Evolutionary conservation across 2,329 filamentous ascomycete species (phyloP), one percentile per base, ranked within the genome.

Genomic region (Lachnellula subtilissima): DNA sequence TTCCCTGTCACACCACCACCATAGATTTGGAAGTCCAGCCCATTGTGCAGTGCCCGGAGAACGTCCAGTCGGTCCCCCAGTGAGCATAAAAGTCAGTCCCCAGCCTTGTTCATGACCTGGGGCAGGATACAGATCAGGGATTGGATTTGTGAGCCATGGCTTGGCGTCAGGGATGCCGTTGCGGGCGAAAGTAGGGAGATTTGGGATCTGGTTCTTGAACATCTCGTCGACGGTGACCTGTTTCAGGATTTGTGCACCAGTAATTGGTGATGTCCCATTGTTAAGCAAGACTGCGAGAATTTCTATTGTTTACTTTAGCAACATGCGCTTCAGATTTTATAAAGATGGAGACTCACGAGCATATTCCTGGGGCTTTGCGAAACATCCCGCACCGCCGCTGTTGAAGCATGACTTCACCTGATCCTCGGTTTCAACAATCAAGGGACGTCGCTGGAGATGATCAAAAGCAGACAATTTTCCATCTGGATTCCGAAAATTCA

Each of bases 271-370:
- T 0, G 73, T 80, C 48, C 87, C 86, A 57, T 85, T 73, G 65
- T 89, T 89, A 25, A 89, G 71, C 2, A 90, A 71, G 0, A 78
- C 75, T 0, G 82, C 76, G 2, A 89, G 75, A 19, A 88, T 76
- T 57, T 81, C 37, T 40, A 9, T 17, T 12, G 3, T 11, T 4
- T 32, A 3, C 14, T 40, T 40, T 9, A 17, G 37, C 17, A n/a
- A 17, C 15, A 17, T 17, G 15, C 7, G 15, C 14, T 15, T 40
- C 4, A 8, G 15, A 15, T n/a, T 4, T 5, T 40, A 3, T 40
- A 17, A 39, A 17, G 0, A 40, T 5, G 17, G 17, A 3, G 17
- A 9, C 37, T 40, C 8, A 40, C 37, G 80, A 75, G 74, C 61
- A 50, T 86, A 88, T 47, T 88, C 84, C 9, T 75, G 74, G 0